Evolutionary conservation across 2,329 filamentous ascomycete genomes (phyloP), one percentile per base, ranked within the genome.

Genomic region (Venturia pyrina): DNA sequence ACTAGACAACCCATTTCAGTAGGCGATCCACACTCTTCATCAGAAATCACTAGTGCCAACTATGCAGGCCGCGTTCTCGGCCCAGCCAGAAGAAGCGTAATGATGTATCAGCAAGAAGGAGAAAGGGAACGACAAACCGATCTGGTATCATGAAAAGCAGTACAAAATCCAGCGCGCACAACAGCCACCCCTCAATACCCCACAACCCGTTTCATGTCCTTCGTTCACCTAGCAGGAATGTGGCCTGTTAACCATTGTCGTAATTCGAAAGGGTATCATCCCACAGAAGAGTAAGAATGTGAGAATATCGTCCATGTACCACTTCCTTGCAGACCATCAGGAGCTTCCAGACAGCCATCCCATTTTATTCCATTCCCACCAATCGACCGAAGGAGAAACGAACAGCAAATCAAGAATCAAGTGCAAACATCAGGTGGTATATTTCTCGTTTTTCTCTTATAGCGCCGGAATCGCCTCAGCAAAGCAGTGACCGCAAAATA

Each of bases 141-240:
- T 59, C 53, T 59, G 53, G 53, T 59, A 59, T 59, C 50, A 57
- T 57, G 50, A 57, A 28, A 57, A 57, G 50, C 50, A 57, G 28
- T 11, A 57, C 28, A 34, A 57, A 32, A 34, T 19, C 50, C 24
- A 57, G 28, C 24, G 13, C 50, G 32, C 37, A 40, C 50, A 57
- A 19, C 50, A 57, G 34, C 28, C 28, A 17, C 24, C 28, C n/a
- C 32, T 37, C 28, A 5, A 5, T 59, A 4, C 10, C 32, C 28
- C 53, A 19, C 53, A n/a, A 19, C 11, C 28, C 53, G 37, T 21
- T 5, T 15, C 28, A 28, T 13, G 24, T 10, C 28, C n/a, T 59
- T 24, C 53, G 13, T 56, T 24, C 28, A 32, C 50, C 24, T 56
- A 17, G 10, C 21, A 56, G 21, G 50, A 32, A 28, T 15, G 8